Percentiles rank a stretch among this genome's conserved stretches.
Evolutionary conservation across 768 basidiomycete genomes (phyloP).

Genomic region (Suillus placidus): DNA sequence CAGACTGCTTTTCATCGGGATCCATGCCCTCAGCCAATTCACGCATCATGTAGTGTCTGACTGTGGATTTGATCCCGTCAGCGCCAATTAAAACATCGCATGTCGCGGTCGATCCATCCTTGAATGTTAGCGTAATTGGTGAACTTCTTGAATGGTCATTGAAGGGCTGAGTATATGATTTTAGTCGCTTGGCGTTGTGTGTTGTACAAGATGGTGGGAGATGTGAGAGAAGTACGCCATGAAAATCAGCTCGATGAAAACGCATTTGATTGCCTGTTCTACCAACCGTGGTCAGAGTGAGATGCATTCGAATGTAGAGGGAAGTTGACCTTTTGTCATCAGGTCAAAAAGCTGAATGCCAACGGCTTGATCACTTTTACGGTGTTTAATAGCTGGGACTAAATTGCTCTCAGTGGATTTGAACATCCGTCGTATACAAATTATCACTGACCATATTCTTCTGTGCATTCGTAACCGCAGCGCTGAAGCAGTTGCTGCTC

Average conservation of each 20-base stretch:
- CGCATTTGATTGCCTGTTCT: constrained; percentile 49
- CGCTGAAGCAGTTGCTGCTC: constrained; percentile 22
- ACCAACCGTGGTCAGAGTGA: constrained; percentile 6
- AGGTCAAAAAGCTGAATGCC: constrained; percentile 58
- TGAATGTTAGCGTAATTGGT: constrained; percentile 53
- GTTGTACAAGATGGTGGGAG: constrained; percentile 49
- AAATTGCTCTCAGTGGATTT: constrained; percentile 3
- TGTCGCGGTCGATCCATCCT: constrained; percentile 58
- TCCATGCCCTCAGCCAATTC: constrained; percentile 35
- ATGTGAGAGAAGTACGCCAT: constrained; percentile 53
- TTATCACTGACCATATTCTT: constrained; percentile 23
- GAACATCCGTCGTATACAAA: background rate
- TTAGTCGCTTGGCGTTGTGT: constrained; percentile 60
- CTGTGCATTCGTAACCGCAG: constrained; percentile 25
- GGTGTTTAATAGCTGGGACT: constrained; percentile 58
- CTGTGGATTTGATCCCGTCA: constrained; percentile 66
- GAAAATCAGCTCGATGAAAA: constrained; percentile 72
- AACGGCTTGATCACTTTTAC: constrained; percentile 61
- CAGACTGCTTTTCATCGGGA: constrained; percentile 43
- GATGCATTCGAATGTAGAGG: background rate
- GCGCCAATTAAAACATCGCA: constrained; percentile 73
- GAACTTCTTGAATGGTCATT: constrained; percentile 25
- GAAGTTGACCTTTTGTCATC: constrained; percentile 54
- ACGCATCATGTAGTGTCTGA: constrained; percentile 39
- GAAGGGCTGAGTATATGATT: constrained; percentile 50